Base-by-base conservation (phyloP, 139 green algal genomes). In the Chlamydomonas applanata region DNA sequence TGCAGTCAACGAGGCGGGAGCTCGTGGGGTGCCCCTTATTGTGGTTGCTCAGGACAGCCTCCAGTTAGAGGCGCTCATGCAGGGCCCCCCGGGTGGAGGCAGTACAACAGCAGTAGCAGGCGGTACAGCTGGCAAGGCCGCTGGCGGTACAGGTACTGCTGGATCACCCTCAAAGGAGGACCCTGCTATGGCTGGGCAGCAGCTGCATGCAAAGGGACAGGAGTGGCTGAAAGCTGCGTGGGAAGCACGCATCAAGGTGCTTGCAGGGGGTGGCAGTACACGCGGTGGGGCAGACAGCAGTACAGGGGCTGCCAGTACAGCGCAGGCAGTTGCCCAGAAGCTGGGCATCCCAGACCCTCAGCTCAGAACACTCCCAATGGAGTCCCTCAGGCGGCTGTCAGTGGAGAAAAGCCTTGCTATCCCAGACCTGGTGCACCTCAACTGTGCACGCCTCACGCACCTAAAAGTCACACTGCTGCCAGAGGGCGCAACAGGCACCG, bases 351-450 rank as follows among this genome's bases (percentile, higher is more conserved):
- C 40, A n/a, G 65, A 72, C 44, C 1, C 24, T 11, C 40, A 72
- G 40, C 65, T 72, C 7, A 19, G 24, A 24, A 44, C 24, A 5
- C 24, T 72, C 2, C 27, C 65, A 7, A 20, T 72, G 65, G 73
- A 80, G 2, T 46, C 69, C 5, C 66, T 84, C 9, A 62, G 44
- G 25, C 34, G 25, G 4, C 34, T 84, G 35, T 33, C 70, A 7
- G 61, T 80, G 27, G 17, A 72, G 1, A 32, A 54, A 2, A 46
- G 40, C 0, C 40, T 74, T 3, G 30, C 45, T 20, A 69, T 77
- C 19, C 79, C 79, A 5, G 79, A 84, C 68, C 56, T 84, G 14
- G 20, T 17, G 16, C 29, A 34, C 52, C 69, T 84, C 7, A 78
- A 78, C 69, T 61, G 36, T 16, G 29, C 79, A 5, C 30, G 32